Evolutionary conservation across 306 rosid species (phyloP).

Genomic region (Lathyrus oleraceus): DNA sequence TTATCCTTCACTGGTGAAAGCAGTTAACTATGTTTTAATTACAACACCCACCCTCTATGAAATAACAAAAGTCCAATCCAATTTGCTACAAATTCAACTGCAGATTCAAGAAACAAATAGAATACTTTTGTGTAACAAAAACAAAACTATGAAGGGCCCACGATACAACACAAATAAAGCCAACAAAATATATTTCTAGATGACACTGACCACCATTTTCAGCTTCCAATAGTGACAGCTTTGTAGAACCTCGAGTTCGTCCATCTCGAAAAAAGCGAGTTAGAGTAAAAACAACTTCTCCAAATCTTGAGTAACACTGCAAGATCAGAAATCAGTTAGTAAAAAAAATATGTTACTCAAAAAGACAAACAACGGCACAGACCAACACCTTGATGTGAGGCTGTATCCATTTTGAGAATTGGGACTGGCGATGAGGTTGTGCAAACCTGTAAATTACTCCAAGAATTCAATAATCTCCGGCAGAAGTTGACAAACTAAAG

Average conservation of each 20-base stretch:
- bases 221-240: constrained; percentile 54
- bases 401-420: constrained; percentile 88
- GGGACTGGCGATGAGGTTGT: constrained; percentile 78
- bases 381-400: constrained; percentile 84
- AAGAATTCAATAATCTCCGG: constrained; percentile 21
- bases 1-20: background rate
- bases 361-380: constrained; percentile 18
- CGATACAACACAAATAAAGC: constrained; percentile 6
- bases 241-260: constrained; percentile 52
- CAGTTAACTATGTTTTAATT: background rate
- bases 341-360: constrained; percentile 26
- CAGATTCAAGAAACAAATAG: constrained; percentile 5
- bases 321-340: constrained; percentile 38
- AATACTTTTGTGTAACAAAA: background rate
- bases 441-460: constrained; percentile 64
- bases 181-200: constrained; percentile 24
- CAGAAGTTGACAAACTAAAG: constrained; percentile 18
- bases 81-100: constrained; percentile 19
- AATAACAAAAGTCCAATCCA: constrained; percentile 14
- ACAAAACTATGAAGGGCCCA: constrained; percentile 9
- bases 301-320: constrained; percentile 84
- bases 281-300: constrained; percentile 77
- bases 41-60: constrained; percentile 5
- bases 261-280: constrained; percentile 87
- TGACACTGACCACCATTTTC: constrained; percentile 54